Evolutionary conservation across 805 yeast species (phyloP).

Genomic region (Lipomyces chichibuensis): DNA sequence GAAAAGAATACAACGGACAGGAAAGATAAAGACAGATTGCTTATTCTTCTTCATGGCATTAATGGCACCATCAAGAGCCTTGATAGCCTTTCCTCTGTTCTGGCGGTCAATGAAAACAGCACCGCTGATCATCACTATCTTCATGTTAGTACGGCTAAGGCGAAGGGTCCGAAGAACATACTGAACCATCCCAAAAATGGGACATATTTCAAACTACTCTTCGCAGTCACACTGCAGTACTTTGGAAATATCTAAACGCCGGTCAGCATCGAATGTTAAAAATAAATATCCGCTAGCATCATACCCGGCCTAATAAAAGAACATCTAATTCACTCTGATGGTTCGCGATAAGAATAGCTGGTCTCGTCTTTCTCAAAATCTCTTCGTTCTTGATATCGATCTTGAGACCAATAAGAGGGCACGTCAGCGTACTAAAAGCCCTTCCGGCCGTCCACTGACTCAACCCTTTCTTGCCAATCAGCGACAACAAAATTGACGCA

Average conservation of each 20-base stretch:
- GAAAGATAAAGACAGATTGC: constrained; percentile 85
- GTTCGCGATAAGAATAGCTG: constrained; percentile 81
- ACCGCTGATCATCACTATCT: constrained; percentile 75
- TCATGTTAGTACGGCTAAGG: not conserved
- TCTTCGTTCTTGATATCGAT: constrained; percentile 71
- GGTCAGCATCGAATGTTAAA: not conserved
- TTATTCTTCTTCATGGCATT: constrained; percentile 60
- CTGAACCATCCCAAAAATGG: constrained; percentile 95
- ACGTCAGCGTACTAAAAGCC: constrained; percentile 67
- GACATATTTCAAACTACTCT: constrained; percentile 75
- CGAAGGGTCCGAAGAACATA: constrained; percentile 6
- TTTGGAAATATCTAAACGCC: constrained; percentile 64
- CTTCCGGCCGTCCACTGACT: constrained; percentile 91
- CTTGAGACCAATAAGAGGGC: constrained; percentile 66
- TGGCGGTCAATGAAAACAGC: constrained; percentile 88
- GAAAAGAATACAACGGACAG: constrained; percentile 42
- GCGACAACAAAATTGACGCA: constrained; percentile 66
- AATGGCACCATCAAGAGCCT: constrained; percentile 72
- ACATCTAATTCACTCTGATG: constrained; percentile 92
- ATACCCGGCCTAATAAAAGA: constrained; percentile 65
- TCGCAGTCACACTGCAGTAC: constrained; percentile 90
- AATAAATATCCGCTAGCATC: not conserved
- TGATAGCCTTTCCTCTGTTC: constrained; percentile 72
- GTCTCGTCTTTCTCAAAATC: constrained; percentile 53
- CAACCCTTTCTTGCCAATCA: constrained; percentile 73